phyloP scores from a whole-genome alignment of 2,329 filamentous ascomycete species.

The Penicillium sp. region DNA sequence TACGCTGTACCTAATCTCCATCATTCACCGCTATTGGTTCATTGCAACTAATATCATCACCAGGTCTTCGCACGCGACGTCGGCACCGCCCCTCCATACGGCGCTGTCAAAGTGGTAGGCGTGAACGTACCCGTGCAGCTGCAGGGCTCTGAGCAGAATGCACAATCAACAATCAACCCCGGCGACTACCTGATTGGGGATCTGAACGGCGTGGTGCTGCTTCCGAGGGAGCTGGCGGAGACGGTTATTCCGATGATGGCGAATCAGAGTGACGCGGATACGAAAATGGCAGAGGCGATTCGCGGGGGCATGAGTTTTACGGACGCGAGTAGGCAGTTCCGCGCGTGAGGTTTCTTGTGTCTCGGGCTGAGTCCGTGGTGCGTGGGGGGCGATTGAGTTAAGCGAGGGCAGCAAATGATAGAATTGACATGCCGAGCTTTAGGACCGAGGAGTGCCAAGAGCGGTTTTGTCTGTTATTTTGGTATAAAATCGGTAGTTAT shows the following conservation, averaged over 20 bases:
- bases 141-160: neutral
- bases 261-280: constrained; percentile 11
- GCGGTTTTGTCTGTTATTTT: too few relatives aligned
- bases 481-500: too few relatives aligned
- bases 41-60: neutral
- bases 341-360: neutral
- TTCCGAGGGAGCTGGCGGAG: constrained; percentile 30
- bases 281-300: constrained; percentile 18
- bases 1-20: neutral
- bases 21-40: neutral
- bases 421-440: too few relatives aligned
- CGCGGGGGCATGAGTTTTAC: constrained; percentile 7
- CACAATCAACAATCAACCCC: constrained; percentile 28
- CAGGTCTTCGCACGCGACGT: constrained; percentile 34
- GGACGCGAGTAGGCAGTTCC: constrained; percentile 17
- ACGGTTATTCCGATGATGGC: constrained; percentile 18
- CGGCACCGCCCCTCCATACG: constrained; percentile 36
- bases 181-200: constrained; percentile 46
- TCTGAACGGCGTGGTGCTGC: constrained; percentile 44
- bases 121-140: constrained; percentile 36
- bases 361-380: too few relatives aligned
- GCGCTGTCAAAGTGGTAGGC: constrained; percentile 16
- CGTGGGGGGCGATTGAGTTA: too few relatives aligned
- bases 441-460: too few relatives aligned
- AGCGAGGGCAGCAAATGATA: too few relatives aligned